Percentiles rank a stretch among this genome's conserved stretches.
Evolutionary conservation across 139 green algal species (phyloP).

Genomic region (Medakamo hakoo): DNA sequence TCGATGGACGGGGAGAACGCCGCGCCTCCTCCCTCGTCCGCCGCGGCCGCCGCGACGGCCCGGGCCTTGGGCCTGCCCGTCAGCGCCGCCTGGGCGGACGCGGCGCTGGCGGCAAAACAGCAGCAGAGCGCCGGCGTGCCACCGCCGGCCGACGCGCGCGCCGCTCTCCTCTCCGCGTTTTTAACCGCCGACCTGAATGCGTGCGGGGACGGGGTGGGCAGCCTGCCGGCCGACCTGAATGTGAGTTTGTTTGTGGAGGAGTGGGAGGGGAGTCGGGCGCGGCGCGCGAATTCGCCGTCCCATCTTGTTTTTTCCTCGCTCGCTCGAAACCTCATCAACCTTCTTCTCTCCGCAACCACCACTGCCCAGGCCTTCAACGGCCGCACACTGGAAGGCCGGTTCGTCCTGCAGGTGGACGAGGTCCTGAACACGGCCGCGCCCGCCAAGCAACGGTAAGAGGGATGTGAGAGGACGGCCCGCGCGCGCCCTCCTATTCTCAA

Average conservation of each 20-base stretch:
- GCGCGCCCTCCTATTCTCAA: neutral
- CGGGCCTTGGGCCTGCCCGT: too few relatives aligned
- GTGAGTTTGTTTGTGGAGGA: neutral
- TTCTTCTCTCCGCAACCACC: neutral
- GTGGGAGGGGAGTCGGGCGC: neutral
- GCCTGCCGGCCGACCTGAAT: neutral
- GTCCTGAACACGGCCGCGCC: conserved; percentile 38
- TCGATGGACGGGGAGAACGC: neutral
- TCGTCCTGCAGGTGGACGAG: conserved; percentile 59
- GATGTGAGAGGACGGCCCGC: conserved; percentile 26
- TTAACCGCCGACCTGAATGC: too few relatives aligned
- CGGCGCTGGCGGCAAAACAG: too few relatives aligned
- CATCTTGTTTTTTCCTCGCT: conserved; percentile 8
- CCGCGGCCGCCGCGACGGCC: too few relatives aligned
- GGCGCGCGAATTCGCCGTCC: neutral
- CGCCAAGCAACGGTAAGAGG: conserved; percentile 35
- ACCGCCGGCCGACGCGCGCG: too few relatives aligned
- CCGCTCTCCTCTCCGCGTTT: too few relatives aligned
- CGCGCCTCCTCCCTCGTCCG: conserved; percentile 2
- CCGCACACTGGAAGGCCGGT: conserved; percentile 25
- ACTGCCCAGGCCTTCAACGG: conserved; percentile 31
- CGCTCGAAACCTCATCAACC: conserved; percentile 5
- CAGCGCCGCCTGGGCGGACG: too few relatives aligned
- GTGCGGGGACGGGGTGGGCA: too few relatives aligned
- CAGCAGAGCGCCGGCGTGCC: too few relatives aligned